A percentile compares a stretch with the other conserved stretches of the same genome.
phyloP scores from a whole-genome alignment of 441 rosid species.

The Mallotus repandus region DNA sequence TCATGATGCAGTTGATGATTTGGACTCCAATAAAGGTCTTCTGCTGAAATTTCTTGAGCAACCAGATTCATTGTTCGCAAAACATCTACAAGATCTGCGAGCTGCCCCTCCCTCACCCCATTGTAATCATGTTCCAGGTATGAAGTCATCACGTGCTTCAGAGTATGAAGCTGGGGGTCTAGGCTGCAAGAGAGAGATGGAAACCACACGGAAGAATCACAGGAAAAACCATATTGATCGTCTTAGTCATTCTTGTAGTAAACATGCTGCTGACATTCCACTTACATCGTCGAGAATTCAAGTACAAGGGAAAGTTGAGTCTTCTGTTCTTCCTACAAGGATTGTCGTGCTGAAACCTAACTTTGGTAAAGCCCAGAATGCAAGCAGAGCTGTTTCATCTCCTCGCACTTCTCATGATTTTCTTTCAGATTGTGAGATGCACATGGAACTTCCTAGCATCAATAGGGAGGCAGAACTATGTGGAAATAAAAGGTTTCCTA shows the following conservation, averaged over 20 bases:
- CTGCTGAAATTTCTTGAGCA: slow-evolving; percentile 77
- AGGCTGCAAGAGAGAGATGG: slow-evolving; percentile 38
- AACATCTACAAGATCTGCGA: slow-evolving; percentile 76
- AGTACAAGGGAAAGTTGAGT: slow-evolving; percentile 40
- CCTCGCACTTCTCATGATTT: slow-evolving; percentile 49
- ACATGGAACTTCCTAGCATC: slow-evolving; percentile 38
- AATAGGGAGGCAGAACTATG: slow-evolving; percentile 34
- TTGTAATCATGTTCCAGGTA: slow-evolving; percentile 38
- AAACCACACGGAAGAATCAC: slow-evolving; percentile 32
- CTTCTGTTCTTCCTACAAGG: slow-evolving; percentile 51
- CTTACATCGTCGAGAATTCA: slow-evolving; percentile 40
- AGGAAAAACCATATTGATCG: slow-evolving; percentile 33
- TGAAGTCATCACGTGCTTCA: slow-evolving; percentile 38
- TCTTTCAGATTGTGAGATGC: slow-evolving; percentile 42
- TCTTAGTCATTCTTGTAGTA: slow-evolving; percentile 30
- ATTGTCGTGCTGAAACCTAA: slow-evolving; percentile 95
- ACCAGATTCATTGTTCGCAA: slow-evolving; percentile 78
- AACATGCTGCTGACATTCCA: slow-evolving; percentile 33
- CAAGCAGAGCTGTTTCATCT: slow-evolving; percentile 43
- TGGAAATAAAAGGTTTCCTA: slow-evolving; percentile 43
- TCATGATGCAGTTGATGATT: slow-evolving; percentile 70
- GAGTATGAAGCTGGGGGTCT: slow-evolving; percentile 30
- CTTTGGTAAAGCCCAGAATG: slow-evolving; percentile 51
- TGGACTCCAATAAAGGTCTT: slow-evolving; percentile 76
- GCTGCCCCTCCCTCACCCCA: slow-evolving; percentile 41